phyloP scores from a whole-genome alignment of 768 basidiomycete species.

The Panellus pusillus region DNA sequence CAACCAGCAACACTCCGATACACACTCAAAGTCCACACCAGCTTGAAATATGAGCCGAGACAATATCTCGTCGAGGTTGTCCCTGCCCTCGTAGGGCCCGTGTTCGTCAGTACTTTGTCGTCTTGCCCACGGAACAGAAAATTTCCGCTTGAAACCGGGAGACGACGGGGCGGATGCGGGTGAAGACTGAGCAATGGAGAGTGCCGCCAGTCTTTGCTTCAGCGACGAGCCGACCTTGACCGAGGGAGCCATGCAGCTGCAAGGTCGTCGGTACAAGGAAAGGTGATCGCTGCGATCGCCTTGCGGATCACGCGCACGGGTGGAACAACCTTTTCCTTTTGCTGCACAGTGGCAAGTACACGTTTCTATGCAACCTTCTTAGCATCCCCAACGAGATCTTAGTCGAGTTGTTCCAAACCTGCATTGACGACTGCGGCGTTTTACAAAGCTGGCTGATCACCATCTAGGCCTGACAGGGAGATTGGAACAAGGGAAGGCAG shows the following conservation, averaged over 20 bases:
- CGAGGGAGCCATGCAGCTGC: slow-evolving; percentile 11
- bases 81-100: slow-evolving; percentile 29
- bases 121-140: slow-evolving; percentile 17
- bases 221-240: slow-evolving; percentile 16
- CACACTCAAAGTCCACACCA: slow-evolving; percentile 87
- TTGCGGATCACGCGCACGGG: no score
- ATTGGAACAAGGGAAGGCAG: background rate
- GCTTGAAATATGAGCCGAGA: slow-evolving; percentile 80
- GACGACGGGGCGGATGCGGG: slow-evolving; percentile 7
- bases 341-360: no score
- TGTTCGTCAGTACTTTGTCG: slow-evolving; percentile 12
- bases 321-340: no score
- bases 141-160: slow-evolving; percentile 17
- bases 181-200: slow-evolving; percentile 16
- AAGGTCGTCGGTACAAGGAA: background rate
- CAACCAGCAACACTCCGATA: background rate
- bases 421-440: background rate
- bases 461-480: background rate
- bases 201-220: slow-evolving; percentile 16
- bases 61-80: slow-evolving; percentile 65
- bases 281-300: no score
- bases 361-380: no score
- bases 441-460: background rate
- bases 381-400: background rate
- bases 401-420: background rate